These are phyloP conservation scores for Kwoniella botswanensis DNA, from an alignment of 768 basidiomycete species.

Conservation along the genomic window DNA sequence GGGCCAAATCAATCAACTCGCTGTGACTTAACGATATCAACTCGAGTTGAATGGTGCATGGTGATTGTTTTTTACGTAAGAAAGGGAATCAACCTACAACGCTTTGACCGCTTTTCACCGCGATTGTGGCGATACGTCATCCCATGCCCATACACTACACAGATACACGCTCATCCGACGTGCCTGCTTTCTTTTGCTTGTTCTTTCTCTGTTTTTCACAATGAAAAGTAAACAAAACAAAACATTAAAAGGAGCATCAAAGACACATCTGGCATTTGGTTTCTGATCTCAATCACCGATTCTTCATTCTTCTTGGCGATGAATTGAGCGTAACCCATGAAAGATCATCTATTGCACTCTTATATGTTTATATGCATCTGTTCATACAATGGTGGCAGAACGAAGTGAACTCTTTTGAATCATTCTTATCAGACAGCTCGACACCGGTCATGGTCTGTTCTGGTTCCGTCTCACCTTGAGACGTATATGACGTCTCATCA, in stretches of 20 bases:
- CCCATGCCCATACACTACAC: not conserved
- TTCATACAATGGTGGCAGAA: too few species aligned
- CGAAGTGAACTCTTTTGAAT: too few species aligned
- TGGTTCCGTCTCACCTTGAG: not conserved
- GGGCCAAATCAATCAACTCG: conserved; percentile 5
- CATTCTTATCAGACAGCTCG: too few species aligned
- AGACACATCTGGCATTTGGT: not conserved
- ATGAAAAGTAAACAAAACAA: not conserved
- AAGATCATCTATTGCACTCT: too few species aligned
- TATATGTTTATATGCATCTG: too few species aligned
- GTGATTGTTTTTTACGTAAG: not conserved
- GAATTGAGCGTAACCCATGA: too few species aligned
- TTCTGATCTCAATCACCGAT: not conserved
- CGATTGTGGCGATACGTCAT: conserved; percentile 7
- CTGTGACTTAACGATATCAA: not conserved
- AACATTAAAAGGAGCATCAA: not conserved
- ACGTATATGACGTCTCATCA: not conserved
- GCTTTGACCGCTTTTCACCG: not conserved
- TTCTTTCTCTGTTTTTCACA: not conserved
- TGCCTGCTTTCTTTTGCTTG: conserved; percentile 21
- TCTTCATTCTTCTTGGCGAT: too few species aligned
- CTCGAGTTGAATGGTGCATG: not conserved
- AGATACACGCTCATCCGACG: conserved; percentile 1
- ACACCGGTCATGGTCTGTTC: not conserved
- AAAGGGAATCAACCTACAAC: not conserved